Conservation (phyloP, 306 rosid species). For the Cucumis cinereus region DNA sequence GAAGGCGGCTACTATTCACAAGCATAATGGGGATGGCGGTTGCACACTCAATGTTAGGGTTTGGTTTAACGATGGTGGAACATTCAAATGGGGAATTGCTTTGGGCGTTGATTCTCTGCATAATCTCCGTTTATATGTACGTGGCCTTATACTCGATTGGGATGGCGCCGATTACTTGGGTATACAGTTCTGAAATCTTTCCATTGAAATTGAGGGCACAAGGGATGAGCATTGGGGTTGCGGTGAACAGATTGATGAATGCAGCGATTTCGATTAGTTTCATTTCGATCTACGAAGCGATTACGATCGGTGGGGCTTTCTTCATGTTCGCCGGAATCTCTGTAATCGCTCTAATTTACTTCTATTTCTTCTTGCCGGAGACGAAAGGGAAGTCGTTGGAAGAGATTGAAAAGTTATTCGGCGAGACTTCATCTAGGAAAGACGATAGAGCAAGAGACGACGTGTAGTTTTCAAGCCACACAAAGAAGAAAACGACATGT, state of each 20-base stretch:
- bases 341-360: conserved; percentile 46
- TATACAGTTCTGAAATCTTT: conserved; percentile 66
- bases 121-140: conserved; percentile 27
- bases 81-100: conserved; percentile 9
- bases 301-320: conserved; percentile 69
- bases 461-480: not conserved
- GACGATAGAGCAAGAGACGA: not conserved
- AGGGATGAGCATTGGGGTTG: conserved; percentile 58
- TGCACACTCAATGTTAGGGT: conserved; percentile 31
- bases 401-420: conserved; percentile 57
- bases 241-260: conserved; percentile 55
- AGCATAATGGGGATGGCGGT: conserved; percentile 44
- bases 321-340: conserved; percentile 61
- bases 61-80: conserved; percentile 44
- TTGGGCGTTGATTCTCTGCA: conserved; percentile 53
- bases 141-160: conserved; percentile 63
- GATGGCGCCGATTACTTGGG: conserved; percentile 73
- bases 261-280: conserved; percentile 54
- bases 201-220: conserved; percentile 68
- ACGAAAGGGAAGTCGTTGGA: conserved; percentile 69
- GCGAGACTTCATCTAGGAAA: not conserved
- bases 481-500: not conserved
- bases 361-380: conserved; percentile 62
- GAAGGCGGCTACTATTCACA: conserved; percentile 34
- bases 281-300: conserved; percentile 45